Evolutionary conservation across 441 rosid species (phyloP).

Genomic region (Pelargonium cotyledonis): DNA sequence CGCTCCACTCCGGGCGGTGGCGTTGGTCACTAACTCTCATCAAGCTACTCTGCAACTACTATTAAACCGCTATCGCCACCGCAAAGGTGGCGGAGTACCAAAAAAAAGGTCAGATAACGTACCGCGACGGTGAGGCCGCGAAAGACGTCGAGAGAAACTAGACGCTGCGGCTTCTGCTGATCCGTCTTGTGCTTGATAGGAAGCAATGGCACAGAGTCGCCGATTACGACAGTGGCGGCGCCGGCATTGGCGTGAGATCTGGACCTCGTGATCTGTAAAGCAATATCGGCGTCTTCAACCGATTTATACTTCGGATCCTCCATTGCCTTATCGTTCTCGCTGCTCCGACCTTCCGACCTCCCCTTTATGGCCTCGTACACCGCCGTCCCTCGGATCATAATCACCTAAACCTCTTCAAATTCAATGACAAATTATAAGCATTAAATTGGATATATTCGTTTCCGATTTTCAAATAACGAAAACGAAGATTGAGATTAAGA

Average conservation of each 20-base stretch:
- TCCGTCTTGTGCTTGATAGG: not conserved
- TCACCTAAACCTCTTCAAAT: not conserved
- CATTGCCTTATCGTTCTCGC: not conserved
- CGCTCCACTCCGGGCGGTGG: no score
- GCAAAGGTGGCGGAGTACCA: not conserved
- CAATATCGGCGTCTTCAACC: not conserved
- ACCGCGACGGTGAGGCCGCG: slow-evolving; percentile 89
- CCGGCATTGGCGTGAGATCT: slow-evolving; percentile 6
- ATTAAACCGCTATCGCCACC: not conserved
- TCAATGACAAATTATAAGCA: not conserved
- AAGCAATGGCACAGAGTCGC: slow-evolving; percentile 1
- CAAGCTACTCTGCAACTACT: no score
- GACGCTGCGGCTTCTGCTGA: slow-evolving; percentile 28
- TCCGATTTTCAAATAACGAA: not conserved
- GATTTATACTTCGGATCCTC: not conserved
- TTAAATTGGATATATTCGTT: not conserved
- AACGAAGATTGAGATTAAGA: no score
- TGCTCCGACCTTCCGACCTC: not conserved
- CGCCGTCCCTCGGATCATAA: slow-evolving; percentile 6
- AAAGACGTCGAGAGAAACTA: slow-evolving; percentile 75
- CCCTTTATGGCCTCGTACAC: not conserved
- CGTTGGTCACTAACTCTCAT: no score
- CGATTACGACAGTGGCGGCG: not conserved
- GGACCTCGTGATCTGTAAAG: not conserved
- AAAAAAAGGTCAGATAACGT: not conserved